phyloP scores from a whole-genome alignment of 495 filamentous ascomycete species.

The Aspergillus wentii region DNA sequence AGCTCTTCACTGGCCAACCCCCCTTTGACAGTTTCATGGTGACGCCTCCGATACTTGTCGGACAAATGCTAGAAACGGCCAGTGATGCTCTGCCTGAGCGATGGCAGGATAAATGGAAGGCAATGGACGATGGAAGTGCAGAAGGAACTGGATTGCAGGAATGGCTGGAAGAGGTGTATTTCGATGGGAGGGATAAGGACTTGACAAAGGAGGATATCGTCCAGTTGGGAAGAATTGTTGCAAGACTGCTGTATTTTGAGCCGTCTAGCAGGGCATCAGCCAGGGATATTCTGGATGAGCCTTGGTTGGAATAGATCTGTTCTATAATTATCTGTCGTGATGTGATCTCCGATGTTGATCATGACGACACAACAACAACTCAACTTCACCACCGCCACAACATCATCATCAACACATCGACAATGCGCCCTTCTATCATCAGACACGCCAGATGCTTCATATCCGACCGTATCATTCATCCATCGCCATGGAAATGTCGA shows the following conservation, averaged over 20 bases:
- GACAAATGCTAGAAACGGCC: slow-evolving; percentile 30
- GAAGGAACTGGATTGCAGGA: slow-evolving; percentile 23
- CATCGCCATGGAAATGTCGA: too few species aligned
- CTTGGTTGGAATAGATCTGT: slow-evolving; percentile 30
- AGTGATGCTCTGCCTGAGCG: slow-evolving; percentile 25
- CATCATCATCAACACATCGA: too few species aligned
- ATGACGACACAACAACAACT: too few species aligned
- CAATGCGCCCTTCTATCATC: too few species aligned
- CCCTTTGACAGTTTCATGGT: slow-evolving; percentile 31
- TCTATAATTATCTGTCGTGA: too few species aligned
- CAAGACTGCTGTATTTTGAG: slow-evolving; percentile 27
- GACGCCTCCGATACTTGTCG: slow-evolving; percentile 24
- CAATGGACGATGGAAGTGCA: slow-evolving; percentile 2
- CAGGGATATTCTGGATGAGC: slow-evolving; percentile 25
- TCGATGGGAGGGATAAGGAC: slow-evolving; percentile 19
- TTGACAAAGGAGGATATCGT: slow-evolving; percentile 23
- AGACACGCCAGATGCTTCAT: too few species aligned
- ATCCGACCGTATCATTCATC: too few species aligned
- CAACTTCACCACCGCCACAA: too few species aligned
- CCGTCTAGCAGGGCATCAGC: slow-evolving; percentile 27
- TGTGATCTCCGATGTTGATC: too few species aligned
- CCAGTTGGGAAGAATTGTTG: slow-evolving; percentile 26
- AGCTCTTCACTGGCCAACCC: slow-evolving; percentile 31
- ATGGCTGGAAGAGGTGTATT: slow-evolving; percentile 34
- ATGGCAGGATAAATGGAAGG: slow-evolving; percentile 22